These are phyloP conservation scores for Pulveroboletus sp. DNA, from an alignment of 1,284 basidiomycete species.

Conservation along the genomic window DNA sequence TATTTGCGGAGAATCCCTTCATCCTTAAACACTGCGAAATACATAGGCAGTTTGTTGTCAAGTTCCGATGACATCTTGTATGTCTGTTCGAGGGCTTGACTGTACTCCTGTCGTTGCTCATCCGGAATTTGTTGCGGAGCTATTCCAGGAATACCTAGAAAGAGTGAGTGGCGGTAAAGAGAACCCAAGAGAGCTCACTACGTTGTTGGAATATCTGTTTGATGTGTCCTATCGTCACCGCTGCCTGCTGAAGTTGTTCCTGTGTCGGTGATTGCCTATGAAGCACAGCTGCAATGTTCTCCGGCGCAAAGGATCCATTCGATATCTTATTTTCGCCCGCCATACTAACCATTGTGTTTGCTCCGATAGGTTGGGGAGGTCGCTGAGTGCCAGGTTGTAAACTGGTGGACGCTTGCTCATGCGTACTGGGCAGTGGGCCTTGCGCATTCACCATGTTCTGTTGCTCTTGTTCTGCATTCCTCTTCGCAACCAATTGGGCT, in stretches of 20 bases:
- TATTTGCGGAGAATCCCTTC: constrained; percentile 50
- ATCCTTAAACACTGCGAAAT: constrained; percentile 46
- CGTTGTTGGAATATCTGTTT: constrained; percentile 37
- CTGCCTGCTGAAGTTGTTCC: constrained; percentile 37
- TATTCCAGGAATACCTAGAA: constrained; percentile 31
- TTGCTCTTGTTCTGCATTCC: constrained; percentile 29
- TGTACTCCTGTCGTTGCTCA: constrained; percentile 55
- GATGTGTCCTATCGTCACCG: constrained; percentile 34
- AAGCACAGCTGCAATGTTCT: constrained; percentile 10
- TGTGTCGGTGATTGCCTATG: constrained; percentile 26
- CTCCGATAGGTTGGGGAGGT: constrained; percentile 15
- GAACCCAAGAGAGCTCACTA: constrained; percentile 32
- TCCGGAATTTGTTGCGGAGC: constrained; percentile 44
- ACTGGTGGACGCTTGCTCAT: constrained; percentile 24
- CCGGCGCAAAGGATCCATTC: constrained; percentile 20
- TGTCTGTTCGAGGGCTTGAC: constrained; percentile 49
- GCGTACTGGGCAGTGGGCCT: constrained; percentile 19
- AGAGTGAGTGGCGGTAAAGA: constrained; percentile 19
- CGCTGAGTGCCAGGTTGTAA: constrained; percentile 26
- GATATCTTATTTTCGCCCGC: constrained; percentile 26
- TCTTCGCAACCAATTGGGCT: constrained; percentile 25
- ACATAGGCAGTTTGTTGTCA: constrained; percentile 51
- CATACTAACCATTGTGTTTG: constrained; percentile 17
- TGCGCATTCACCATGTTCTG: constrained; percentile 26
- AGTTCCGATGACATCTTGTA: constrained; percentile 46